Evolutionary conservation across 1,284 basidiomycete genomes (phyloP).

Genomic region (Lignosus rhinocerotis): DNA sequence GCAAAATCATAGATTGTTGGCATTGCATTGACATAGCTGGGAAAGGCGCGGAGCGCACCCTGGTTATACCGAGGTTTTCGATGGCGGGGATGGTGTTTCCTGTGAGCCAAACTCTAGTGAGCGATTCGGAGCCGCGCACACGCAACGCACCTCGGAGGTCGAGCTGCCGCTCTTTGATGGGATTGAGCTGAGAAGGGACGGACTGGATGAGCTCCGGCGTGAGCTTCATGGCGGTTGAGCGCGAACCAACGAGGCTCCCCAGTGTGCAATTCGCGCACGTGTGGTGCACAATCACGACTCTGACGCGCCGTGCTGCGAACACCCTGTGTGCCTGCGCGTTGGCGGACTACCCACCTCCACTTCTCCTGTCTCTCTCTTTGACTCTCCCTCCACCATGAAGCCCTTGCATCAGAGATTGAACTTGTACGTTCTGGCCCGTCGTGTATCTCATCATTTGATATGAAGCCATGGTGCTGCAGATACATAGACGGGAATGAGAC

Average conservation of each 20-base stretch:
- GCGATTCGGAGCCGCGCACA: conserved; percentile 7
- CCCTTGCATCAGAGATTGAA: conserved; percentile 69
- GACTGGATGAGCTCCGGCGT: conserved; percentile 88
- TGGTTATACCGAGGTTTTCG: conserved; percentile 98
- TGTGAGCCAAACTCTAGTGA: conserved; percentile 40
- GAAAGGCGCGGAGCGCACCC: conserved; percentile 50
- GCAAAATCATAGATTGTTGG: background rate
- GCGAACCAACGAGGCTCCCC: conserved; percentile 13
- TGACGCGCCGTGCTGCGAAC: conserved; percentile 23
- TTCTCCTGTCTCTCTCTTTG: conserved; percentile 10
- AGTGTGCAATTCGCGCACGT: conserved; percentile 15
- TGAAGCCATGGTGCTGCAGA: conserved; percentile 35
- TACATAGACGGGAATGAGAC: conserved; percentile 70
- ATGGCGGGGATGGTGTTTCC: conserved; percentile 97
- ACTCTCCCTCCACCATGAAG: conserved; percentile 50
- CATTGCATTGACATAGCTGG: background rate
- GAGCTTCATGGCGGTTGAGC: conserved; percentile 72
- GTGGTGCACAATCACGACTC: conserved; percentile 23
- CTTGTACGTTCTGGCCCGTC: conserved; percentile 44
- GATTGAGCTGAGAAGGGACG: conserved; percentile 79
- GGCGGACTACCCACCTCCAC: conserved; percentile 10
- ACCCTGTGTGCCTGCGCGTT: conserved; percentile 17
- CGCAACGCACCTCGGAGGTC: conserved; percentile 82
- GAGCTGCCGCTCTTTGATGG: conserved; percentile 92
- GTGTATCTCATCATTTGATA: conserved; percentile 21